Evolutionary conservation across 371 early-diverging fungal species (phyloP).

Genomic region (Mortierella polycephala): DNA sequence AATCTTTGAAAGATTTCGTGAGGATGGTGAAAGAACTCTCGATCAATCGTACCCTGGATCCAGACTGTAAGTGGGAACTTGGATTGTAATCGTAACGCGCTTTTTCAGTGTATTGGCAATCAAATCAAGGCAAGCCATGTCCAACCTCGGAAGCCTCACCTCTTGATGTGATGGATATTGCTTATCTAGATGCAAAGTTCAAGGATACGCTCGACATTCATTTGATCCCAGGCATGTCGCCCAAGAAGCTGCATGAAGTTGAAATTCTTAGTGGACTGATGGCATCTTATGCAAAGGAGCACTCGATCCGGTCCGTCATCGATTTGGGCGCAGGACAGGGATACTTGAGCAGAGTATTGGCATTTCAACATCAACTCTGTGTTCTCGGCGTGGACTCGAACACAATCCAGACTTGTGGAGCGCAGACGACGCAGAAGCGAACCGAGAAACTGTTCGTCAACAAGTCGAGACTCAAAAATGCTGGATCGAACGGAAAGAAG

Average conservation of each 20-base stretch:
- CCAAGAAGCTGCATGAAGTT: constrained; percentile 83
- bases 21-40: constrained; percentile 34
- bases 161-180: background rate
- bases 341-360: constrained; percentile 79
- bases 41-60: constrained; percentile 43
- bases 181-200: constrained; percentile 35
- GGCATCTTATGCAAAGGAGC: constrained; percentile 58
- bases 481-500: constrained; percentile 9
- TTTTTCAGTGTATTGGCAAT: background rate
- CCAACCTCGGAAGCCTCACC: background rate
- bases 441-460: constrained; percentile 59
- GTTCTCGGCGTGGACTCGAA: constrained; percentile 87
- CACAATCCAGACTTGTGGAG: constrained; percentile 83
- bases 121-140: background rate
- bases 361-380: constrained; percentile 72
- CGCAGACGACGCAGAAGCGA: constrained; percentile 70
- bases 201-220: constrained; percentile 50
- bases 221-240: constrained; percentile 74
- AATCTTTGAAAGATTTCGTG: constrained; percentile 43
- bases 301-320: constrained; percentile 60
- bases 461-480: constrained; percentile 32
- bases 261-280: constrained; percentile 68
- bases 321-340: constrained; percentile 84
- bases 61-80: constrained; percentile 32
- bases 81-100: background rate